Conservation (phyloP, 2,329 filamentous ascomycete species). For the Colletotrichum sojae region DNA sequence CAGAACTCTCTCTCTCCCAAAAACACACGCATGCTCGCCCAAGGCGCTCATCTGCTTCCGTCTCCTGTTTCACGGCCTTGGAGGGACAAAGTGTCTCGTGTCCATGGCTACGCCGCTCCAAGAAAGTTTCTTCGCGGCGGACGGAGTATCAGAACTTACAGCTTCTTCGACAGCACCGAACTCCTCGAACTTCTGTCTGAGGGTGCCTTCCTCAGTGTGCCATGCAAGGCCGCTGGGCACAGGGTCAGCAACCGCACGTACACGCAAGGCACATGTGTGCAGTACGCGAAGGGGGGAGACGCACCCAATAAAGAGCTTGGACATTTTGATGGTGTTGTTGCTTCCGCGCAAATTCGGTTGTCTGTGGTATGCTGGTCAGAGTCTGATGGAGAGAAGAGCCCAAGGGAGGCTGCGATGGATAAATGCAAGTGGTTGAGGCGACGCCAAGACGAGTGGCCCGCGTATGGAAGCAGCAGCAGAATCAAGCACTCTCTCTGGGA, state of each 20-base stretch:
- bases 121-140: conserved; percentile 32
- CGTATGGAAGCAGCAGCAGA: conserved; percentile 12
- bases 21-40: not conserved
- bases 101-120: conserved; percentile 20
- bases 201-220: conserved; percentile 93
- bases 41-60: not conserved
- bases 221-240: conserved; percentile 88
- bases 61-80: conserved; percentile 8
- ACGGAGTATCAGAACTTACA: conserved; percentile 71
- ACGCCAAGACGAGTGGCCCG: conserved; percentile 34
- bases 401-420: conserved; percentile 36
- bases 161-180: conserved; percentile 95
- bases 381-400: conserved; percentile 5
- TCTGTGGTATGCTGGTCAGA: conserved; percentile 25
- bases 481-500: conserved; percentile 22
- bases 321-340: conserved; percentile 69
- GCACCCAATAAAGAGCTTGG: conserved; percentile 96
- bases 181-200: conserved; percentile 92
- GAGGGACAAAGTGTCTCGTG: conserved; percentile 21
- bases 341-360: conserved; percentile 18
- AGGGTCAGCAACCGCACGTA: conserved; percentile 26
- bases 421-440: conserved; percentile 35
- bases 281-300: conserved; percentile 48
- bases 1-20: conserved; percentile 39
- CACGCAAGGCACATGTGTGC: conserved; percentile 9